Evolutionary conservation across 306 rosid species (phyloP), one percentile per base, ranked within the genome.

Genomic region (Astragalus glycyphyllos): DNA sequence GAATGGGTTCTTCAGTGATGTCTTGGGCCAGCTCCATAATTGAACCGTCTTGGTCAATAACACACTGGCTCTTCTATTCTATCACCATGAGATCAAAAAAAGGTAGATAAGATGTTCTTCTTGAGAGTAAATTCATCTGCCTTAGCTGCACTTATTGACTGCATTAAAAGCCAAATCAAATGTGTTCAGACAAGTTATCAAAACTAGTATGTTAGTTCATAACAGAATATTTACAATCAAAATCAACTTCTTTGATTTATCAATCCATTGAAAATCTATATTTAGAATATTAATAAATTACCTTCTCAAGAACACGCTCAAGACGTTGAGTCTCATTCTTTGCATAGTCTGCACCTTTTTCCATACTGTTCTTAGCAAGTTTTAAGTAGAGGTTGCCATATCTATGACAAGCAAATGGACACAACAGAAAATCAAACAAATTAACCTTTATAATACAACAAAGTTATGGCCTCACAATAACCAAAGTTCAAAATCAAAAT

Each of bases 51-150:
- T 26, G 31, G 31, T 26, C 31, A 2, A 26, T 26, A 26, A 26
- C 31, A 26, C 31, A 5, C 8, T 7, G 40, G 8, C 40, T 35
- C 40, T 37, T 37, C 44, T 48, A 60, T 72, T 59, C 53, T 34
- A 51, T 14, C 64, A 54, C 66, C 80, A 7, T 81, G 61, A 46
- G 71, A 85, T 72, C 88, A 87, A 66, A 77, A 74, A 50, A 87
- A 94, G 69, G 84, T 73, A 26, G 86, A 84, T 37, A 94, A 84
- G 53, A 94, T 80, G 82, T 91, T 89, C 92, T 82, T 94, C 96
- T 91, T 94, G 44, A 89, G 86, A 55, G 84, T 83, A 72, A 94
- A 79, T 70, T 90, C 96, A 76, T 94, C 99, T 8, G 95, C 91
- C 87, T 90, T 94, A 4, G 78, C 75, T 35, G 92, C 88, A 91